Evolutionary conservation across 164 flowering plant species (phyloP), one percentile per base, ranked within the genome.

Genomic region (Sedum album): DNA sequence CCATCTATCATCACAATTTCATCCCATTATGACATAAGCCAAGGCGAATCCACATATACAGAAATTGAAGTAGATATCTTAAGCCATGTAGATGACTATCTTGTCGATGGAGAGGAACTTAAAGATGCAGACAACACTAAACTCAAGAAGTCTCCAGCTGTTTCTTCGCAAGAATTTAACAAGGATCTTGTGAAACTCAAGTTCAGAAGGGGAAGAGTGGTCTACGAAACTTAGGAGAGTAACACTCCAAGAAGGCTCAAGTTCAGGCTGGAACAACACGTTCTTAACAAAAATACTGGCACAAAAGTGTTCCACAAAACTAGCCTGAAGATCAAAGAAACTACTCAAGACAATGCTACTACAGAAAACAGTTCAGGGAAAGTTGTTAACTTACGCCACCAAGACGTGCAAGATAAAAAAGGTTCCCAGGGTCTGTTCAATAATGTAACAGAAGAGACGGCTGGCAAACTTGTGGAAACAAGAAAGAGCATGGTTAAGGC

Each of bases 401-500:
- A 55, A 81, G 88, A 82, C 66, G 71, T 70, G 53, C 82, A 85
- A 69, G 81, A 74, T 35, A 85, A 82, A 83, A 86, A 83, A 78
- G 91, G 84, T 65, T 82, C 78, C 1, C 80, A 77, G 53, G 86
- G 74, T 21, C 74, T 88, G 72, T 78, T 86, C 5, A 92, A 91
- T 71, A 83, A 84, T 55, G 94, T 91, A 17, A 91, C 90, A 64
- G 89, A 90, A 74, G 94, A 88, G 76, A 90, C 93, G 5, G 97
- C 94, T 1, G 88, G 87, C 76, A 92, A 88, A 79, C 93, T 91
- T 13, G 97, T 78, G 1, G 85, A 82, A 72, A 83, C 84, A 31
- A 81, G 91, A 83, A 91, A 87, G 75, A 91, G 96, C 60, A 91
- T 88, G 80, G 97, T 91, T 28, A 88, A 91, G 82, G 96, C 97